These are phyloP conservation scores for Scedosporium dehoogii DNA, from an alignment of 2,329 filamentous ascomycete species.

Conservation along the genomic window DNA sequence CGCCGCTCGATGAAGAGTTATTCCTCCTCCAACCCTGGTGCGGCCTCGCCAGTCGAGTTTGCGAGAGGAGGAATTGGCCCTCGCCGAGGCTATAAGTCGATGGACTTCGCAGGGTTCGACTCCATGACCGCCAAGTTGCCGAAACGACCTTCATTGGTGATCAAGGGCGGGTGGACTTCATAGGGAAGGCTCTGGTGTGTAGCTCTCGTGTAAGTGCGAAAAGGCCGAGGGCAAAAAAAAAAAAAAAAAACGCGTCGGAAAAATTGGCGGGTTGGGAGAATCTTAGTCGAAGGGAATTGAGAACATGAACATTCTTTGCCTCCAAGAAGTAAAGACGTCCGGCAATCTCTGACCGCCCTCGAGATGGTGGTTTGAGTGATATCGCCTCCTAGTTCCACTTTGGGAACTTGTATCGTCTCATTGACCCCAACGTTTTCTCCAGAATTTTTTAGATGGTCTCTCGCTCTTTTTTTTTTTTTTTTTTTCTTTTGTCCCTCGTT, in stretches of 20 bases:
- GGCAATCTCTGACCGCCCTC: background rate
- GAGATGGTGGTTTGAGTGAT: background rate
- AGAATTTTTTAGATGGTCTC: too few species aligned
- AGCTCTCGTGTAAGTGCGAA: background rate
- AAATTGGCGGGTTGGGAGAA: background rate
- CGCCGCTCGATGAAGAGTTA: background rate
- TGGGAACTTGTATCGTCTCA: background rate
- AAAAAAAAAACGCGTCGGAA: background rate
- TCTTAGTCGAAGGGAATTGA: background rate
- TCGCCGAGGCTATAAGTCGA: background rate
- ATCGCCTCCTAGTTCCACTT: background rate
- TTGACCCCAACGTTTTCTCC: slow-evolving; percentile 11
- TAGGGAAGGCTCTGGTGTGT: background rate
- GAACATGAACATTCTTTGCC: background rate
- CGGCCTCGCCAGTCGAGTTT: background rate
- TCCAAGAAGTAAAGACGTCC: background rate
- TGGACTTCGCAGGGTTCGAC: slow-evolving; percentile 1
- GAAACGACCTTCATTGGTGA: slow-evolving; percentile 5
- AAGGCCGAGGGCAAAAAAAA: background rate
- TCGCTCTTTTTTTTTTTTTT: slow-evolving; percentile 9
- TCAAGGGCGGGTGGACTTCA: background rate
- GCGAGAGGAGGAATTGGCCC: background rate
- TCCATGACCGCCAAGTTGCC: slow-evolving; percentile 4
- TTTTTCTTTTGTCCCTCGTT: slow-evolving; percentile 8
- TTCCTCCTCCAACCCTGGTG: background rate